Percentiles rank a stretch among this genome's conserved stretches.
Evolutionary conservation across 73 alveolate genomes (phyloP).

Genomic region (Paramecium sexaurelia): DNA sequence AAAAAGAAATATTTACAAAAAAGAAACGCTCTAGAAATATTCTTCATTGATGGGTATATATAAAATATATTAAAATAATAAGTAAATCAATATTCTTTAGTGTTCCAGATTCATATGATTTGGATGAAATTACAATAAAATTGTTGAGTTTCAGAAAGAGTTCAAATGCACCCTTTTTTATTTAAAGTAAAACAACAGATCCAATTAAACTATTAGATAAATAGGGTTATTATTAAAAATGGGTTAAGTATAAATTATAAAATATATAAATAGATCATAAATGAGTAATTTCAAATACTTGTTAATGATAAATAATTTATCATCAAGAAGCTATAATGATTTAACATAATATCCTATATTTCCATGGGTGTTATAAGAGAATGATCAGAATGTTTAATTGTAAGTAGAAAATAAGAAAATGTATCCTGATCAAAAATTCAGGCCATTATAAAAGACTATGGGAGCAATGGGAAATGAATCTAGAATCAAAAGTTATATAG

Average conservation of each 20-base stretch:
- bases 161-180: not conserved
- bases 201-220: constrained; percentile 62
- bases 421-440: constrained; percentile 14
- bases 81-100: constrained; percentile 8
- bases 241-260: constrained; percentile 67
- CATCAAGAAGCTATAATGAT: constrained; percentile 93
- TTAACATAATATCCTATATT: constrained; percentile 95
- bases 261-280: not conserved
- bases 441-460: constrained; percentile 91
- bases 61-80: not conserved
- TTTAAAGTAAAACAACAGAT: constrained; percentile 16
- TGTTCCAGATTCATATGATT: constrained; percentile 7
- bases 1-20: constrained; percentile 34
- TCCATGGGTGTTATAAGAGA: constrained; percentile 91
- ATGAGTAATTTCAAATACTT: constrained; percentile 63
- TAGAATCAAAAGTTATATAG: constrained; percentile 73
- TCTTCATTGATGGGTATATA: constrained; percentile 16
- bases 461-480: constrained; percentile 84
- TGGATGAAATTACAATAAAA: not conserved
- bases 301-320: constrained; percentile 81
- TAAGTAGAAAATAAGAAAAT: not conserved
- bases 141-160: not conserved
- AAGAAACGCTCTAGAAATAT: not conserved
- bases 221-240: constrained; percentile 77
- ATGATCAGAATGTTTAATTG: not conserved